Percentiles rank a stretch among this genome's conserved stretches.
phyloP scores from a whole-genome alignment of 2,329 filamentous ascomycete genomes.

The Raffaelea ambrosiae region DNA sequence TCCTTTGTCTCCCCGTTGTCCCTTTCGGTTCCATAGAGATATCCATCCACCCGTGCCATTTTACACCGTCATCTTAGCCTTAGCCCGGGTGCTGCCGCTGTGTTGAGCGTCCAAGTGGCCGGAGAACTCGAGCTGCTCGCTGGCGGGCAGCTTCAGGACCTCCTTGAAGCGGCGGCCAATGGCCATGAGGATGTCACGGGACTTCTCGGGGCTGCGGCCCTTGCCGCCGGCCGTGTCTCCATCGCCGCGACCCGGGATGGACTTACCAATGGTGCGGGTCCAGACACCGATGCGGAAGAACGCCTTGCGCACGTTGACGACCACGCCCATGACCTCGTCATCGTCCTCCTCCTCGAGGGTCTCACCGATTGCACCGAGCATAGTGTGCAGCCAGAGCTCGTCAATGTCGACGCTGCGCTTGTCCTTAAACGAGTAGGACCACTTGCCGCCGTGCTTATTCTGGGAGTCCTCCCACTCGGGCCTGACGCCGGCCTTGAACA shows the following conservation, averaged over 20 bases:
- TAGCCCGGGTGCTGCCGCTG: slow-evolving; percentile 87
- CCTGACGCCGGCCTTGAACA: slow-evolving; percentile 95
- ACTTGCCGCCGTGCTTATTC: slow-evolving; percentile 99
- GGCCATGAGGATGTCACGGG: slow-evolving; percentile 71
- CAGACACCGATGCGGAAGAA: slow-evolving; percentile 97
- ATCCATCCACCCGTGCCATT: not conserved
- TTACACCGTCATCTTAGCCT: slow-evolving; percentile 86
- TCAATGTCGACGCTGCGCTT: slow-evolving; percentile 89
- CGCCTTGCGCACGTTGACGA: slow-evolving; percentile 96
- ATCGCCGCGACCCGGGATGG: slow-evolving; percentile 65
- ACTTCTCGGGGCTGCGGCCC: slow-evolving; percentile 71
- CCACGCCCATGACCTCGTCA: slow-evolving; percentile 97
- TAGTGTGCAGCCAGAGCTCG: slow-evolving; percentile 91
- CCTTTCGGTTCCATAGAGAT: not conserved
- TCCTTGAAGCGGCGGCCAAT: slow-evolving; percentile 93
- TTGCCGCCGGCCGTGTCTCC: slow-evolving; percentile 67
- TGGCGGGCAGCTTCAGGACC: slow-evolving; percentile 67
- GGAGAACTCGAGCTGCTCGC: slow-evolving; percentile 84
- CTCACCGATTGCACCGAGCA: slow-evolving; percentile 94
- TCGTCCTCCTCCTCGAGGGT: slow-evolving; percentile 92
- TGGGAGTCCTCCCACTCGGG: slow-evolving; percentile 98
- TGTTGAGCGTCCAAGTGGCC: slow-evolving; percentile 93
- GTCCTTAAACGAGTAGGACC: slow-evolving; percentile 97
- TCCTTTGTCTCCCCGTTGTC: not conserved
- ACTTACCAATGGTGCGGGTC: slow-evolving; percentile 90